Evolutionary conservation across 345 rosid species (phyloP).

Genomic region (Populus pruinosa): DNA sequence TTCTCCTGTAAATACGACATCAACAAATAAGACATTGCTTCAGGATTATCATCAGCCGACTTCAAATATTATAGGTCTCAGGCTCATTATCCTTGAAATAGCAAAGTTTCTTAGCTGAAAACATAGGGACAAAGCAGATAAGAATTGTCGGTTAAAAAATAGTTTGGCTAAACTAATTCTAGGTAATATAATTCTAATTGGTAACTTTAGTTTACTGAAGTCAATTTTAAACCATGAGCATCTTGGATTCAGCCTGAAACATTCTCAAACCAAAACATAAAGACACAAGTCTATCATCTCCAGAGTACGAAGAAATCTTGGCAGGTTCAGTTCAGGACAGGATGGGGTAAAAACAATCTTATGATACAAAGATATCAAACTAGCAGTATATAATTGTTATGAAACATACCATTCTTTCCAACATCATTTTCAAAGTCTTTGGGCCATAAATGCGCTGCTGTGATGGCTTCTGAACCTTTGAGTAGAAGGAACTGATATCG

Average conservation of each 20-base stretch:
- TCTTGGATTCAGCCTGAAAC: background rate
- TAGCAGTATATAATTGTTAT: no score
- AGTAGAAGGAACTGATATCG: constrained; percentile 77
- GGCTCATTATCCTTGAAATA: background rate
- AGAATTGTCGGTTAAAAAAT: background rate
- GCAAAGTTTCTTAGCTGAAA: background rate
- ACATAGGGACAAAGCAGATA: background rate
- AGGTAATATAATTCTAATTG: background rate
- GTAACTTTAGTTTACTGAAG: background rate
- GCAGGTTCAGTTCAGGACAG: background rate
- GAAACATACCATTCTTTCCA: constrained; percentile 75
- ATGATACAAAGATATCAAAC: background rate
- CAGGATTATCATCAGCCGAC: background rate
- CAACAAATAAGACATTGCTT: no score
- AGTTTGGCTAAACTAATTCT: background rate
- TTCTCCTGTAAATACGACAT: constrained; percentile 54
- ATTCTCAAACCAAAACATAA: background rate
- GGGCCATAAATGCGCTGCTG: constrained; percentile 86
- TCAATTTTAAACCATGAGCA: background rate
- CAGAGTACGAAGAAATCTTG: background rate
- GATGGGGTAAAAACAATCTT: background rate
- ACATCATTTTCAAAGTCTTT: constrained; percentile 60
- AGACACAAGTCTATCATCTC: background rate
- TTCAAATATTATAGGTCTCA: background rate
- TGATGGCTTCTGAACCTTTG: constrained; percentile 76